These are phyloP conservation scores for Amylocarpus encephaloides DNA, from an alignment of 2,329 filamentous ascomycete genomes.

Conservation along the genomic window DNA sequence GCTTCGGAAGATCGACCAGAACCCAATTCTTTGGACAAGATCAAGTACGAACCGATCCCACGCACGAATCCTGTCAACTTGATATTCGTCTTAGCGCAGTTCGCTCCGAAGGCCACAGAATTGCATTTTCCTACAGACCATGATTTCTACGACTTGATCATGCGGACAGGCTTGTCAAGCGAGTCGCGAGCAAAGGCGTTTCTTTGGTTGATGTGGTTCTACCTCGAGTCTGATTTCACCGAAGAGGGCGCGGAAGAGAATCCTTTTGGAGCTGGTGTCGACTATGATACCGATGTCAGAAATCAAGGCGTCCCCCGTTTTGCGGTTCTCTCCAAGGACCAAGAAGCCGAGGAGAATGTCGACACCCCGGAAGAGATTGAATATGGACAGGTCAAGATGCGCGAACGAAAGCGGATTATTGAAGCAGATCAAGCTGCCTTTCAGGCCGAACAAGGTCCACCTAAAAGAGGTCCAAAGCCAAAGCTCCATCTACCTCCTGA, in stretches of 20 bases:
- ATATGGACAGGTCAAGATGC: constrained; percentile 68
- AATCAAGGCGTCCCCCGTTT: constrained; percentile 66
- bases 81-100: constrained; percentile 88
- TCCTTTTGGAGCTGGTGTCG: constrained; percentile 72
- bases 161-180: constrained; percentile 80
- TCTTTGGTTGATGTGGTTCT: constrained; percentile 98
- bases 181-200: constrained; percentile 80
- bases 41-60: constrained; percentile 63
- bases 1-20: constrained; percentile 88
- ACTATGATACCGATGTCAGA: constrained; percentile 57
- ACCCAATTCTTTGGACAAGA: constrained; percentile 74
- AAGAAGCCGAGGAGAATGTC: constrained; percentile 65
- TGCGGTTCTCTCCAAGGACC: constrained; percentile 56
- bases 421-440: constrained; percentile 59
- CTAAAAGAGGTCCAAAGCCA: constrained; percentile 44
- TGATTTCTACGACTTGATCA: constrained; percentile 95
- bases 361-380: constrained; percentile 63
- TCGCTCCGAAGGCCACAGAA: constrained; percentile 86
- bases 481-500: constrained; percentile 32
- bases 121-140: constrained; percentile 77
- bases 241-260: constrained; percentile 83
- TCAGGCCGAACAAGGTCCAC: constrained; percentile 39
- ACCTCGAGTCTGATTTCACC: constrained; percentile 91
- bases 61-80: constrained; percentile 95
- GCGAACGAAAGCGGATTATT: constrained; percentile 67